Percentiles rank a stretch among this genome's conserved stretches.
Evolutionary conservation across 805 yeast genomes (phyloP).

Genomic region (Ogataea nonfermentans): DNA sequence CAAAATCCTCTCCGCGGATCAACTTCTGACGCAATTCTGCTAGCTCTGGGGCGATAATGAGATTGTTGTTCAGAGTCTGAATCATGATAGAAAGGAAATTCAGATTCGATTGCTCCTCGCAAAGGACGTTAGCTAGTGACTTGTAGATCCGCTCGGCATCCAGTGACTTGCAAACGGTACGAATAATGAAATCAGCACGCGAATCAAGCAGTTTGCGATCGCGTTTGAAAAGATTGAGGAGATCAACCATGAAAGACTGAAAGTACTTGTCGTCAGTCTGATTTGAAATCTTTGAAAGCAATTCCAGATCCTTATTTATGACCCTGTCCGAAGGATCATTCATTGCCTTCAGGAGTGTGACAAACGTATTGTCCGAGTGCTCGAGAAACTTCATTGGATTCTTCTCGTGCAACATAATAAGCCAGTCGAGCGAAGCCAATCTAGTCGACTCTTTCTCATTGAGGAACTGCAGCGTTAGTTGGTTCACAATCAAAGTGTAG

Average conservation of each 20-base stretch:
- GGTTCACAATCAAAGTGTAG: slow-evolving; percentile 62
- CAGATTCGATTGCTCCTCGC: slow-evolving; percentile 53
- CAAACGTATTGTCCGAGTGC: slow-evolving; percentile 62
- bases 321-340: slow-evolving; percentile 73
- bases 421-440: slow-evolving; percentile 86
- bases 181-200: slow-evolving; percentile 77
- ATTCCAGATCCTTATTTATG: slow-evolving; percentile 66
- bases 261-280: slow-evolving; percentile 76
- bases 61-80: slow-evolving; percentile 81
- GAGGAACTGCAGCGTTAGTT: slow-evolving; percentile 67
- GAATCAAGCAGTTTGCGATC: slow-evolving; percentile 66
- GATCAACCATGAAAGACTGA: slow-evolving; percentile 67
- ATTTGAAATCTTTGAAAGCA: slow-evolving; percentile 68
- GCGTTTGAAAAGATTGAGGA: slow-evolving; percentile 64
- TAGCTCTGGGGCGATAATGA: slow-evolving; percentile 84
- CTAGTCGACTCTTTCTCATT: slow-evolving; percentile 79
- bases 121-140: slow-evolving; percentile 71
- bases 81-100: slow-evolving; percentile 78
- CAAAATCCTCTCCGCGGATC: slow-evolving; percentile 26
- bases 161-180: slow-evolving; percentile 78
- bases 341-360: slow-evolving; percentile 71
- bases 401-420: slow-evolving; percentile 72
- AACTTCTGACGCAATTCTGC: slow-evolving; percentile 65
- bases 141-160: slow-evolving; percentile 82
- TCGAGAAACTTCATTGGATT: slow-evolving; percentile 57